phyloP scores from a whole-genome alignment of 805 yeast species.

The Ogataea wickerhamii region DNA sequence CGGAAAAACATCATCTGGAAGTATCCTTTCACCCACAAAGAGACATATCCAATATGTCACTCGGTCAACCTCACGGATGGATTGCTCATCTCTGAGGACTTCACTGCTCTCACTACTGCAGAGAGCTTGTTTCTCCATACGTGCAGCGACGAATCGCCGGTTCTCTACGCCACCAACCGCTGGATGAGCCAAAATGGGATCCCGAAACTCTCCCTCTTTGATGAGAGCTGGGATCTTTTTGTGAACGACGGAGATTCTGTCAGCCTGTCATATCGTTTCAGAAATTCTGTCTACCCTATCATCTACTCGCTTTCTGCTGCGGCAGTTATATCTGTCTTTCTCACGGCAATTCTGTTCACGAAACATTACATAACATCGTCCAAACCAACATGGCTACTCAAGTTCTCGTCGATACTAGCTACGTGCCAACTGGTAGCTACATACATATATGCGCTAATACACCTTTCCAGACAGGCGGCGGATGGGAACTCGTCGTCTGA shows the following conservation, averaged over 20 bases:
- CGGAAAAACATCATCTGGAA: constrained; percentile 31
- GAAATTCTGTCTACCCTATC: constrained; percentile 57
- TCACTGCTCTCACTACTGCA: constrained; percentile 1
- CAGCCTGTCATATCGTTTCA: constrained; percentile 37
- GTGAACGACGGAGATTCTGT: constrained; percentile 30
- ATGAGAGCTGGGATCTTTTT: constrained; percentile 47
- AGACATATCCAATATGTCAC: constrained; percentile 31
- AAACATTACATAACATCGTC: constrained; percentile 49
- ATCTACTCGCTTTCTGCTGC: constrained; percentile 60
- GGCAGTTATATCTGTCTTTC: constrained; percentile 59
- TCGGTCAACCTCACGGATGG: constrained; percentile 33
- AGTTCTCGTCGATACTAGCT: constrained; percentile 48
- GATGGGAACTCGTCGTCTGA: constrained; percentile 42
- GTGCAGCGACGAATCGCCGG: constrained; percentile 21
- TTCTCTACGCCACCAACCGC: constrained; percentile 20
- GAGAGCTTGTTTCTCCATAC: constrained; percentile 10
- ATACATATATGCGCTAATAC: constrained; percentile 44
- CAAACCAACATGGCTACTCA: constrained; percentile 52
- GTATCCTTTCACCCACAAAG: constrained; percentile 22
- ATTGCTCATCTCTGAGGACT: constrained; percentile 17
- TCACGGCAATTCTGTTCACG: constrained; percentile 61
- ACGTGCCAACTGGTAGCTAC: constrained; percentile 52
- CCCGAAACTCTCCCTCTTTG: constrained; percentile 40
- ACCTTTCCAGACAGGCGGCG: constrained; percentile 46
- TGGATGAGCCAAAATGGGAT: constrained; percentile 18